Evolutionary conservation across 1,139 yeast genomes (phyloP).

Genomic region (Yamadazyma taylorii): DNA sequence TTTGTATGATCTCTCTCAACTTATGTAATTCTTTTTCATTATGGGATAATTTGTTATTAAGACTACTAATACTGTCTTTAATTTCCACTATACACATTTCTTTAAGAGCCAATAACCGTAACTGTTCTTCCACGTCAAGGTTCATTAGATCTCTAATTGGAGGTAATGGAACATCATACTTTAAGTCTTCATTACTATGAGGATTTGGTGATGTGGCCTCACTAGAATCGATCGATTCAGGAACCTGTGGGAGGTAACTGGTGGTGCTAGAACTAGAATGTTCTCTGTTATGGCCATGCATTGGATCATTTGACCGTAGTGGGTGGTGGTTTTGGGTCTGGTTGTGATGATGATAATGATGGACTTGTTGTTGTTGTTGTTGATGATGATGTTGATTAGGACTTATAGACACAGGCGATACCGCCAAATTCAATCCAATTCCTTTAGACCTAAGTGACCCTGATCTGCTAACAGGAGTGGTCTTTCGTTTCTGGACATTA

Average conservation of each 20-base stretch:
- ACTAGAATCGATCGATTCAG: slow-evolving; percentile 5
- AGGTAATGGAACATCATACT: slow-evolving; percentile 34
- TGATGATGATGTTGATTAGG: slow-evolving; percentile 4
- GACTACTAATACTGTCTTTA: slow-evolving; percentile 45
- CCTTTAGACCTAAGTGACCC: slow-evolving; percentile 25
- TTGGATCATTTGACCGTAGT: too few relatives aligned
- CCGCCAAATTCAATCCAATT: slow-evolving; percentile 32
- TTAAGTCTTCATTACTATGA: slow-evolving; percentile 14
- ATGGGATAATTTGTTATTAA: slow-evolving; percentile 31
- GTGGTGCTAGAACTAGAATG: slow-evolving; percentile 2
- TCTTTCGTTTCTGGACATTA: slow-evolving; percentile 7
- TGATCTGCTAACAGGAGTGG: slow-evolving; percentile 11
- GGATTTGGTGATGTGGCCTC: slow-evolving; percentile 1
- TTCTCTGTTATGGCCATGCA: background rate
- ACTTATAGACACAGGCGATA: slow-evolving; percentile 23
- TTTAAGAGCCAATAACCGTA: slow-evolving; percentile 56
- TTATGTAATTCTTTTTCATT: slow-evolving; percentile 50
- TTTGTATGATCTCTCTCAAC: slow-evolving; percentile 42
- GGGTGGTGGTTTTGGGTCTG: background rate
- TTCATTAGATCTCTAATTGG: slow-evolving; percentile 27
- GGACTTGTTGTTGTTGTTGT: slow-evolving; percentile 1
- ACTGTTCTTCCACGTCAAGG: slow-evolving; percentile 52
- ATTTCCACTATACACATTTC: slow-evolving; percentile 62
- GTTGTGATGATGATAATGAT: too few relatives aligned
- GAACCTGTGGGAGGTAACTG: slow-evolving; percentile 4